Evolutionary conservation across 2,329 filamentous ascomycete genomes (phyloP), one percentile per base, ranked within the genome.

Genomic region (Verticillium dahliae): DNA sequence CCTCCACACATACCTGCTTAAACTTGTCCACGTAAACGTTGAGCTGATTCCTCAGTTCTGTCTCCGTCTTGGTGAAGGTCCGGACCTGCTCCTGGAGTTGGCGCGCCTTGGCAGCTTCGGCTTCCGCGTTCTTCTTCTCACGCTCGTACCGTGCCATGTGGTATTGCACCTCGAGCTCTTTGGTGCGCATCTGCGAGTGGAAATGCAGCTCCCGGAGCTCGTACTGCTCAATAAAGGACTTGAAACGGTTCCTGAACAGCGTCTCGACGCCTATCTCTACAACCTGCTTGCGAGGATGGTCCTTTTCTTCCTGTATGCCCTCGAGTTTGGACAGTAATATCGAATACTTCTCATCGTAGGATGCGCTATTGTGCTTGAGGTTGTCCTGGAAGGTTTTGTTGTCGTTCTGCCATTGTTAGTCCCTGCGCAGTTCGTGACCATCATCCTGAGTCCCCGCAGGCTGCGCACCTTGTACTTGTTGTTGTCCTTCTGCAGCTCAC

Each of bases 1-100:
- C 39, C 57, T 27, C 27, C 38, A 39, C 10, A 75, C 84, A 76
- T 85, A 97, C 94, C 90, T 99, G 95, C 81, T 98, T 98, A 79
- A 98, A 98, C 79, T 98, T 99, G 74, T 99, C 95, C 33, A 97
- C 94, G 70, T 99, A 99, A 69, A 97, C 94, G 74, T 97, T 98
- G 69, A 99, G 86, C 76, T 99, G 95, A 69, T 91, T 96, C 63
- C 95, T 83, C 61, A 99, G 83, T 75, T 98, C 94, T 15, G 91
- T 90, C 77, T 99, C 95, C 10, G 94, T 98, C 76, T 97, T 95
- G 39, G 92, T 95, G 74, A 98, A 97, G 1, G 92, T 96, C 67
- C 93, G 91, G 31, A 98, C 92, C 76, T 99, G 95, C 39, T 87
- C 83, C 68, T 95, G 97, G 59, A 99, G 82, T 66, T 94, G 90